Conservation (phyloP, 1,284 basidiomycete species). For the Phellinidium pouzarii region DNA sequence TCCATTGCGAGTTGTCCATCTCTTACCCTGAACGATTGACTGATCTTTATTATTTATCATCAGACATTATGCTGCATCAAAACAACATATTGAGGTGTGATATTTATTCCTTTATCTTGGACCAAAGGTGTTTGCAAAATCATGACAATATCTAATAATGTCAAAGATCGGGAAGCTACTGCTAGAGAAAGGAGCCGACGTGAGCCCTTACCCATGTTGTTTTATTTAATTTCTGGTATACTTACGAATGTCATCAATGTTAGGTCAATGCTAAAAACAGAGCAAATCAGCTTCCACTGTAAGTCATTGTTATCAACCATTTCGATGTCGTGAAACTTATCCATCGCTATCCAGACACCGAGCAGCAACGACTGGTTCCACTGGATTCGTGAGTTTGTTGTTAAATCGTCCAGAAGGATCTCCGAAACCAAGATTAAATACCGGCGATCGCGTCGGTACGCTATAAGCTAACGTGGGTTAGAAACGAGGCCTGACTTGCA, state of each 20-base stretch:
- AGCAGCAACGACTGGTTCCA: constrained; percentile 90
- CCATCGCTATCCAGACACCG: constrained; percentile 57
- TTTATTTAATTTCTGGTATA: background rate
- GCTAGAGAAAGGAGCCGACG: constrained; percentile 83
- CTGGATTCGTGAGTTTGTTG: constrained; percentile 77
- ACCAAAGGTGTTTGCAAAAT: constrained; percentile 17
- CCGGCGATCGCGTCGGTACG: constrained; percentile 76
- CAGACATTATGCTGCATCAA: constrained; percentile 93
- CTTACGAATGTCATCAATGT: constrained; percentile 20
- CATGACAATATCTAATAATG: constrained; percentile 26
- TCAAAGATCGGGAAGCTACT: constrained; percentile 81
- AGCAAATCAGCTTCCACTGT: constrained; percentile 87
- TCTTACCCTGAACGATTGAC: background rate
- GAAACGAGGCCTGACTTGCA: constrained; percentile 17
- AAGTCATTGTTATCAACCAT: constrained; percentile 27
- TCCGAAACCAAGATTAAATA: constrained; percentile 80
- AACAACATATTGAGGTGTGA: constrained; percentile 78
- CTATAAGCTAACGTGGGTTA: constrained; percentile 16
- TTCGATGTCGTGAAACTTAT: constrained; percentile 18
- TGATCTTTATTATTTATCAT: background rate
- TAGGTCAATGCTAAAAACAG: constrained; percentile 90
- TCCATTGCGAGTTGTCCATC: constrained; percentile 56
- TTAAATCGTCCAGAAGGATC: constrained; percentile 68
- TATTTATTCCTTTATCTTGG: constrained; percentile 11
- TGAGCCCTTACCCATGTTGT: constrained; percentile 32